These are phyloP conservation scores for Physcomitrellopsis africana DNA, from an alignment of 225 moss, liverwort and hornwort genomes.

Conservation along the genomic window DNA sequence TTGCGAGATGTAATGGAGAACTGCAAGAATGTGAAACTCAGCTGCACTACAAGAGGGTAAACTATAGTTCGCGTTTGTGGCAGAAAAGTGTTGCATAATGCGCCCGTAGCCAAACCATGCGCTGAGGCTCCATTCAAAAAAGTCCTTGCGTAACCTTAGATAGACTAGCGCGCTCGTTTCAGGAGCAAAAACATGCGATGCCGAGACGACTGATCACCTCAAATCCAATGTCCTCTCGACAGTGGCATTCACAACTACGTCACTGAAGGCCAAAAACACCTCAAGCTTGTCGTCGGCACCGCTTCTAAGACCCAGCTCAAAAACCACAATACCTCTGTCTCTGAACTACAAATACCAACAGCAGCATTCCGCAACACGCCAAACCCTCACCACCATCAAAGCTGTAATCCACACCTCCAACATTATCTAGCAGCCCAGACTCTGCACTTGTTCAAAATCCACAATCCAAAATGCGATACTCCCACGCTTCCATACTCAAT, in stretches of 20 bases:
- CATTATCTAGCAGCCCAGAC: too few relatives aligned
- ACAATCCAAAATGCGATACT: too few relatives aligned
- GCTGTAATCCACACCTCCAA: too few relatives aligned
- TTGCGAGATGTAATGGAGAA: too few relatives aligned
- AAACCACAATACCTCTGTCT: neutral
- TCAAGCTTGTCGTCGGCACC: neutral
- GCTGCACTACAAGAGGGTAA: too few relatives aligned
- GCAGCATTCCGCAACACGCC: neutral
- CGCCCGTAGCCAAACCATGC: neutral
- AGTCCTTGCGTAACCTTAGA: conserved; percentile 4
- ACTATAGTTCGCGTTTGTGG: neutral
- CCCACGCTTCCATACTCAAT: too few relatives aligned
- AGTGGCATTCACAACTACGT: neutral
- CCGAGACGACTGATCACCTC: conserved; percentile 1
- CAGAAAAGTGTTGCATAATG: neutral
- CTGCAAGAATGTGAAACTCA: too few relatives aligned
- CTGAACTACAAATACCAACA: conserved; percentile 6
- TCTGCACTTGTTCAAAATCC: too few relatives aligned
- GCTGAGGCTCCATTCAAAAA: neutral
- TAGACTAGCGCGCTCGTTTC: neutral
- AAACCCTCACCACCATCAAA: conserved; percentile 2
- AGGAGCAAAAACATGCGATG: neutral
- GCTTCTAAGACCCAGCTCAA: conserved; percentile 15
- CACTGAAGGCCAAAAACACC: neutral
- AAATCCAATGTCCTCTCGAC: conserved; percentile 12